Base-by-base conservation (phyloP, 208 protist species). In the Leishmania guyanensis region DNA sequence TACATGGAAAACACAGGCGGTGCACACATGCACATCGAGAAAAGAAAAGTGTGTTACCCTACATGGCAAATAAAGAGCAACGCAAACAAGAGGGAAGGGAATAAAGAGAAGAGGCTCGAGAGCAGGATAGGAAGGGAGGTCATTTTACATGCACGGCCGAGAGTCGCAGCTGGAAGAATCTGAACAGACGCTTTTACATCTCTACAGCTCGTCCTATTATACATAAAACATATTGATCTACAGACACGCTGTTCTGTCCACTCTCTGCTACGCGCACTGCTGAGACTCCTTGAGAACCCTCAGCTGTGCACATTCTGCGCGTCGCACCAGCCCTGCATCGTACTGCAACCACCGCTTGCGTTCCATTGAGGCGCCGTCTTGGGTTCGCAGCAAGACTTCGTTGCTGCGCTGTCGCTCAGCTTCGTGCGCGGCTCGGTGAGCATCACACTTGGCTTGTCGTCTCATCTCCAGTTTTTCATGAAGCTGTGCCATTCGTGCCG, bases 341-440 rank as follows among this genome's bases (percentile, higher is more conserved):
- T 91, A 86, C 75, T 95, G 90, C 53, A 75, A 69, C 94, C 94
- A 97, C 58, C 91, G 86, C 64, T 89, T 83, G 73, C 89, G 88
- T 82, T 97, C 94, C 75, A 95, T 86, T 22, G 88, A 89, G n/a
- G 65, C 85, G 54, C 79, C 81, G 69, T 92, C 91, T 78, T 89
- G 87, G 39, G 88, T 85, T 22, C 90, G 88, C 56, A 97, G 85
- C 58, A 94, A 51, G 39, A 90, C 39, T 71, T 95, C 91, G 73
- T 96, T 94, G 17, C 78, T 81, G 29, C 85, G 78, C 77, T 90
- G 88, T 22, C 86, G 83, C 54, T 95, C 90, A 48, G 85, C 86
- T 58, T 89, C 86, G 12, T 76, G 77, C 3, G 86, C 69, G 3
- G 78, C 80, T 22, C 69, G 56, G 58, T 82, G 71, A 51, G 86